Base-by-base conservation (phyloP, 768 basidiomycete genomes). In the Ephemerocybe angulata region DNA sequence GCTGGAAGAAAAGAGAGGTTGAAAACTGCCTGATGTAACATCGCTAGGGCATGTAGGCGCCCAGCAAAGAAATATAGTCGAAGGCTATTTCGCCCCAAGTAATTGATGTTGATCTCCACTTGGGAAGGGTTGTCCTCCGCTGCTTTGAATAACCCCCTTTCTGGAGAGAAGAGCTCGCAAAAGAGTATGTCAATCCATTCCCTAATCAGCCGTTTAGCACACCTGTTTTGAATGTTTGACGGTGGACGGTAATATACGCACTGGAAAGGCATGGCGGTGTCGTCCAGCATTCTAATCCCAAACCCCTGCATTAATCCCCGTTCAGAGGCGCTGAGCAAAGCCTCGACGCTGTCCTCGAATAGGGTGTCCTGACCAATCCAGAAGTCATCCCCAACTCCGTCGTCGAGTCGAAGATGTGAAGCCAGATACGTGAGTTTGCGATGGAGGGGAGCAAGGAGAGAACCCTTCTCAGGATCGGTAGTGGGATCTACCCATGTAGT, bases 161-260 rank as follows among this genome's bases (percentile, higher is more conserved):
- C 48, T 35, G 48, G 30, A 8, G 29, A 31, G n/a, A 50, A 50
- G 1, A 50, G 31, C n/a, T 50, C 48, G 19, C 10, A 50, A 22
- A 50, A 50, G 31, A 50, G 29, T 5, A 50, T 8, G 48, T 50
- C 48, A 13, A 50, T 31, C 48, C 48, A 50, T 15, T 50, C 48
- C 48, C 48, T 50, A 22, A 35, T 35, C 33, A 35, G 17, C 33
- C 21, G 46, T 19, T 30, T 12, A 22, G 21, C 17, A 4, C 13
- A 31, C 3, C 2, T 29, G 46, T 17, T n/a, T 24, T 30, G 17
- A 13, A 12, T 31, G 27, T 28, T 4, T 30, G 27, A 30, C 10
- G 17, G 30, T 17, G 5, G 27, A 50, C 19, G n/a, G 27, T 44
- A 12, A 19, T 21, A 12, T 19, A 50, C 48, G 15, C 25, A 50